A percentile compares a stretch with the other conserved stretches of the same genome.
These are phyloP conservation scores for Dichotomocladium elegans DNA, from an alignment of 371 early-diverging fungal species.

Conservation along the genomic window DNA sequence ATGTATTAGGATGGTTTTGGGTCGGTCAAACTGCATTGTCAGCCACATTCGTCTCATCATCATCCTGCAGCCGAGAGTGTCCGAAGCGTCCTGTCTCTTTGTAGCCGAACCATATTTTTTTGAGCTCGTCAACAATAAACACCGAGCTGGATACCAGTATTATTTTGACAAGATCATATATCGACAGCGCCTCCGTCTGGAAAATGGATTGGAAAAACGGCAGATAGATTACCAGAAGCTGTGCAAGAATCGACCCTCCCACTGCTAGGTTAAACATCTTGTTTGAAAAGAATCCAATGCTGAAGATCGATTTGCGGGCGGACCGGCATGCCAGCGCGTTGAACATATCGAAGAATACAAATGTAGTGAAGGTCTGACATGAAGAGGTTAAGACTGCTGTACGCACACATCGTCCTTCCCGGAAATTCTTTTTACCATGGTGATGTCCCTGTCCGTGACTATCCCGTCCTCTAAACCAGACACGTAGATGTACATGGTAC, in stretches of 20 bases:
- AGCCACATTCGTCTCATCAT: constrained; percentile 2
- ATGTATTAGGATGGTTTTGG: not conserved
- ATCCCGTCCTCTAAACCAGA: constrained; percentile 75
- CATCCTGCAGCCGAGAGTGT: constrained; percentile 1
- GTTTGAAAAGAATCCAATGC: constrained; percentile 81
- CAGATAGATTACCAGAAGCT: constrained; percentile 83
- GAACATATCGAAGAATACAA: constrained; percentile 95
- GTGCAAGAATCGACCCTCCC: constrained; percentile 77
- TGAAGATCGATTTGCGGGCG: constrained; percentile 74
- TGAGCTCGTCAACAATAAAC: constrained; percentile 76
- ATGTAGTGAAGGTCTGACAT: constrained; percentile 88
- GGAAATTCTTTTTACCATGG: constrained; percentile 90
- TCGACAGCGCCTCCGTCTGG: constrained; percentile 81
- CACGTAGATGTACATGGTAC: constrained; percentile 84
- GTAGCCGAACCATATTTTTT: constrained; percentile 44
- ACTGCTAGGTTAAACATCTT: constrained; percentile 85
- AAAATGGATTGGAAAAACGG: constrained; percentile 91
- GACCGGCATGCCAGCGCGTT: constrained; percentile 92
- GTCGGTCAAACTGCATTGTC: constrained; percentile 6
- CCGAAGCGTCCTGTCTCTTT: not conserved
- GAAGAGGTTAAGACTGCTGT: too few relatives aligned
- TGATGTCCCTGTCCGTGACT: constrained; percentile 79
- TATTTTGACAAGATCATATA: constrained; percentile 69
- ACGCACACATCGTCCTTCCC: too few relatives aligned
- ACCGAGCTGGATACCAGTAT: constrained; percentile 66